Base-by-base conservation (phyloP, 805 yeast genomes). In the Yarrowia sp. region DNA sequence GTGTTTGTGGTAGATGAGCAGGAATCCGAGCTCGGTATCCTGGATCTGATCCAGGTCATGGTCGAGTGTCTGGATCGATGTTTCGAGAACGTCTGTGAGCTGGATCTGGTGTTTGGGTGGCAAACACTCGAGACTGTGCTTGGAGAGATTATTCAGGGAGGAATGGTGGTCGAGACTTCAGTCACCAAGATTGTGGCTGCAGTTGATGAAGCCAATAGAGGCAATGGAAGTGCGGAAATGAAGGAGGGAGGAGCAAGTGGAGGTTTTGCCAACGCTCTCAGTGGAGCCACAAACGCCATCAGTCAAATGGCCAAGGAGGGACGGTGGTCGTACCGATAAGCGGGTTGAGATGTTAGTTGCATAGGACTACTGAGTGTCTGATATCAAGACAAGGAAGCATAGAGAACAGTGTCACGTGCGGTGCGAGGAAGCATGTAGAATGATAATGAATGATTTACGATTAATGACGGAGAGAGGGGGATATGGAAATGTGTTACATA, bases 101-200 rank as follows among this genome's bases (percentile, higher is more conserved):
- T 95, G 72, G 99, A 95, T 78, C 82, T 95, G 70, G 97, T 95
- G n/a, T 94, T 93, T 79, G 98, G 98, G 17, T 95, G 99, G 98
- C 98, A 95, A 78, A 96, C 92, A 6, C 80, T 94, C 39, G 96
- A 94, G 76, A 89, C 96, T 1, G 97, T 94, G 1, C 77, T 93
- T 60, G 79, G 74, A 73, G 98, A 95, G 74, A 89, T 95, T 40
- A 88, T 95, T 0, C 98, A 95, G 76, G 99, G 98, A 33, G 99
- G 99, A 0, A 89, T 95, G 96, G 99, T 95, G 9, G 90, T 95
- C 43, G 99, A 95, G 76, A 93, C 98, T 1, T 91, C 88, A 72
- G 91, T 92, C 20, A 75, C 80, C 33, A 86, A 89, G 69, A 92
- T 95, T 42, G 97, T 95, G 7, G 86, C 86, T 1, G 85, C 83